Evolutionary conservation across 768 basidiomycete species (phyloP), one percentile per base, ranked within the genome.

Genomic region (Suillus subaureus): DNA sequence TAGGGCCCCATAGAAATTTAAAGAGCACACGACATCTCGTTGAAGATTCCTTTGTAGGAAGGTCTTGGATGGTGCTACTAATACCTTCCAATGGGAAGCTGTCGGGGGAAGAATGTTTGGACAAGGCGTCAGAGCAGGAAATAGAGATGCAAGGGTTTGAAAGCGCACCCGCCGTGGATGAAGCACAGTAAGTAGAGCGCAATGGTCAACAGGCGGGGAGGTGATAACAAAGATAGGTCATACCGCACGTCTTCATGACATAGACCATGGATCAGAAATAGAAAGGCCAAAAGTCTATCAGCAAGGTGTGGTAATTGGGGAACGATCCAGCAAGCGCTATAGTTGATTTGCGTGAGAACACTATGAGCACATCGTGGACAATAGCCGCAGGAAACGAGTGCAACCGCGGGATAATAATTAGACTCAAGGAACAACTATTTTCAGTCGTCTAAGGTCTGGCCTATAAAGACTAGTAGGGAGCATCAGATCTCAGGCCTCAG

Each of bases 11-110:
- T 39, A 23, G 18, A 28, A 13, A 69, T 74, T 5, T 64, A 82
- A 26, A 49, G 47, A 49, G 23, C 23, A 51, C 16, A 80, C 0
- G 83, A 82, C 11, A 83, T 85, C 28, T 81, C 79, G 64, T 82
- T 80, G 65, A 84, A 86, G 3, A 86, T 75, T 0, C 83, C 82
- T 21, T 70, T 70, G 49, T 77, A 68, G 3, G 84, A 84, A 85
- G 79, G 57, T 83, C 81, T 64, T 79, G 72, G 75, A 65, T 85
- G 85, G 33, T 85, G 82, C 72, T 74, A 82, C 16, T 67, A 65
- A 85, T 73, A n/a, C 69, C 66, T 67, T 85, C 84, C 80, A 81
- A 83, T 4, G 85, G 40, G 68, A 84, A 81, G 69, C 83, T 84
- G 65, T 1, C 21, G 21, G 35, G 43, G 11, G 40, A 11, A 56